Conservation (phyloP, 108 stramenopile genomes). For the Epithemia pelagica region DNA sequence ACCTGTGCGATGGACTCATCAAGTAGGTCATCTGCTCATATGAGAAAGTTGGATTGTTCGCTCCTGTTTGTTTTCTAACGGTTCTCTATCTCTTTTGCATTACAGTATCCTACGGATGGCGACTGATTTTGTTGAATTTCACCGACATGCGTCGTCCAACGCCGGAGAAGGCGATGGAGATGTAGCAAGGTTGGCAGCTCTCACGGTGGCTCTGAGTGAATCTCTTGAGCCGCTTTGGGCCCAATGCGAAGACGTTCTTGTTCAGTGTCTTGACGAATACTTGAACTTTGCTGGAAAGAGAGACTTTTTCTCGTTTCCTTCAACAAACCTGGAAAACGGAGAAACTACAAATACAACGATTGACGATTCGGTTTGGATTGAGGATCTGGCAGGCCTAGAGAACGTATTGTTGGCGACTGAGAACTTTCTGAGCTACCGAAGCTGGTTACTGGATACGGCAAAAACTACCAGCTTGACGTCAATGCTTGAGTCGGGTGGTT, state of each 20-base stretch:
- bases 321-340: too few species aligned
- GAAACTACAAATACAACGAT: not conserved
- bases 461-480: not conserved
- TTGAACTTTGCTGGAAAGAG: slow-evolving; percentile 17
- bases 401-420: slow-evolving; percentile 22
- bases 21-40: too few species aligned
- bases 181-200: not conserved
- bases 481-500: not conserved
- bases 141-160: not conserved
- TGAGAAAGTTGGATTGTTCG: too few species aligned
- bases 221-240: slow-evolving; percentile 9
- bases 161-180: not conserved
- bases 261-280: slow-evolving; percentile 41
- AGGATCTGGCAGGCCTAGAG: slow-evolving; percentile 31
- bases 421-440: slow-evolving; percentile 22
- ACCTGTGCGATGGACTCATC: slow-evolving; percentile 19
- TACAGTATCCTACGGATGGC: not conserved
- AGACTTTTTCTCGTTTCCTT: slow-evolving; percentile 33
- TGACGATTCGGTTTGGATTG: slow-evolving; percentile 24
- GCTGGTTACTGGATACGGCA: not conserved
- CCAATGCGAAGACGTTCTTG: slow-evolving; percentile 21
- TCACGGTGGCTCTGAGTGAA: not conserved
- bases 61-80: slow-evolving; percentile 16
- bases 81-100: slow-evolving; percentile 17
- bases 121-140: not conserved